phyloP scores from a whole-genome alignment of 768 basidiomycete genomes.

The Strobilomyces dryophilus region DNA sequence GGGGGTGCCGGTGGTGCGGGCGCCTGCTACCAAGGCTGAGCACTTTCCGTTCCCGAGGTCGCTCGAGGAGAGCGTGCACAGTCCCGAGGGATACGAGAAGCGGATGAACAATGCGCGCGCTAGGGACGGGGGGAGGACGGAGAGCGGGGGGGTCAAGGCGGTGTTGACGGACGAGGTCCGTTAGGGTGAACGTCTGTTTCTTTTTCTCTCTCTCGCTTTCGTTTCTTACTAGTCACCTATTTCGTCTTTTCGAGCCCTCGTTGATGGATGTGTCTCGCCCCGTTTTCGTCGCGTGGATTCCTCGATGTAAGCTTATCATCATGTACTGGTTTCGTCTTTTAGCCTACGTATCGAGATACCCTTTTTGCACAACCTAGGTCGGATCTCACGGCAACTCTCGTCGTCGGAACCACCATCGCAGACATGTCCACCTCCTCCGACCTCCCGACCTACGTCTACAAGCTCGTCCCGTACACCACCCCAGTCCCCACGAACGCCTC shows the following conservation, averaged over 20 bases:
- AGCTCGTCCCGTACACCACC: slow-evolving; percentile 45
- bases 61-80: slow-evolving; percentile 34
- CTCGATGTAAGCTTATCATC: slow-evolving; percentile 15
- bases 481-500: slow-evolving; percentile 31
- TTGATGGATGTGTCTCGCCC: slow-evolving; percentile 21
- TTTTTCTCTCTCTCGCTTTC: neutral
- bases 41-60: slow-evolving; percentile 68
- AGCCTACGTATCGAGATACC: slow-evolving; percentile 25
- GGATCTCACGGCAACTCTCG: no score
- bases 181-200: slow-evolving; percentile 12
- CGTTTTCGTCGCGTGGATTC: neutral
- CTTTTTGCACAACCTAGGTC: no score
- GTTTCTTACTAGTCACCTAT: neutral
- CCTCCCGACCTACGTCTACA: slow-evolving; percentile 55
- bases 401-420: no score
- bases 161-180: slow-evolving; percentile 45
- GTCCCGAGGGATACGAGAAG: slow-evolving; percentile 32
- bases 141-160: slow-evolving; percentile 82
- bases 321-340: slow-evolving; percentile 20
- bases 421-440: no score
- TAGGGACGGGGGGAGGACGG: slow-evolving; percentile 77
- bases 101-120: slow-evolving; percentile 74
- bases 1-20: slow-evolving; percentile 38
- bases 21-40: slow-evolving; percentile 26
- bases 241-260: slow-evolving; percentile 6